phyloP scores from a whole-genome alignment of 768 basidiomycete genomes.

The Trametes maxima region DNA sequence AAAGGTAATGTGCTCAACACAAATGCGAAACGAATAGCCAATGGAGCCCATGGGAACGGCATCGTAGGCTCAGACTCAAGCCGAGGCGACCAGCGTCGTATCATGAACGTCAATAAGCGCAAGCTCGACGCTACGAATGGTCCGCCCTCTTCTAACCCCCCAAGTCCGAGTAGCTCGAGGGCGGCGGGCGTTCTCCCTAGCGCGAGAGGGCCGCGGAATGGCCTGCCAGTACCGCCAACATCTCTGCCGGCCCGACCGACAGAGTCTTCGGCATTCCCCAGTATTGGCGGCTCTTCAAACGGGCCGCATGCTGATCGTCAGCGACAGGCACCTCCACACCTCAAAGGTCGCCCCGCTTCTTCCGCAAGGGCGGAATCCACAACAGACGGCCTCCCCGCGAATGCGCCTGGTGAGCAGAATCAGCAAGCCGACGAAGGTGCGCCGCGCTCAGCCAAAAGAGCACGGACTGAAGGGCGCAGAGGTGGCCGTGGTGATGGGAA shows the following conservation, averaged over 20 bases:
- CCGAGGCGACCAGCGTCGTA: constrained; percentile 22
- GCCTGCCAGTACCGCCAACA: constrained; percentile 1
- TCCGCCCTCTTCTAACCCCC: background rate
- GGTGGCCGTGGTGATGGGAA: background rate
- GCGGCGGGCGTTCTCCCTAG: background rate
- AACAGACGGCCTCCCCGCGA: background rate
- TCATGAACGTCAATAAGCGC: constrained; percentile 31
- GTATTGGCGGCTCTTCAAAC: background rate
- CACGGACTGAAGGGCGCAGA: constrained; percentile 7
- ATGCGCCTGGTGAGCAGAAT: background rate
- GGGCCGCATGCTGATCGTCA: constrained; percentile 11
- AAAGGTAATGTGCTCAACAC: constrained; percentile 26
- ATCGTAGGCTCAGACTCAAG: constrained; percentile 14
- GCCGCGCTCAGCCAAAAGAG: constrained; percentile 13
- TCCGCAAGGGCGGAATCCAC: background rate
- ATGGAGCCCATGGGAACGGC: constrained; percentile 9
- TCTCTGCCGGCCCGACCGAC: constrained; percentile 12
- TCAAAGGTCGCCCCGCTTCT: background rate
- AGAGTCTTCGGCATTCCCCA: background rate
- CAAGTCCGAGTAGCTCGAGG: background rate
- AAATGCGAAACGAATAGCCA: background rate
- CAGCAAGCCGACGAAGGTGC: background rate
- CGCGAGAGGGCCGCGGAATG: constrained; percentile 2
- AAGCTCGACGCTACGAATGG: constrained; percentile 17
- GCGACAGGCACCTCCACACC: constrained; percentile 6